Conservation (phyloP, 176 grass and related monocot species). For the Bonia amplexicaulis region DNA sequence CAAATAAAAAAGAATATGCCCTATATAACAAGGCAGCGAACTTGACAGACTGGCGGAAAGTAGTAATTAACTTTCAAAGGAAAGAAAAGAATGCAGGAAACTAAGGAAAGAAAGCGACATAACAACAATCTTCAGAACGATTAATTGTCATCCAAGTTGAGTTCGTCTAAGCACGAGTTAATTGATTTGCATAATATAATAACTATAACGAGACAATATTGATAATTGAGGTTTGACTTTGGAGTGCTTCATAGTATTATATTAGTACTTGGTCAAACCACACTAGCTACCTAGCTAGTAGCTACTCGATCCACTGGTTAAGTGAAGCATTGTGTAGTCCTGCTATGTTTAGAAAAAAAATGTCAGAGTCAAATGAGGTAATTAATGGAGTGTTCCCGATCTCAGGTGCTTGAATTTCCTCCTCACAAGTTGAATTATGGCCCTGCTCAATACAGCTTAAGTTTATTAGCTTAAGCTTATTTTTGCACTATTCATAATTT, state of each 20-base stretch:
- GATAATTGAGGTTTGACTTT: not conserved
- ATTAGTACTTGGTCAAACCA: not conserved
- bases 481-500: too few relatives aligned
- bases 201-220: not conserved
- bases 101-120: not conserved
- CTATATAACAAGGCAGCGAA: not conserved
- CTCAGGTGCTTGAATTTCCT: too few relatives aligned
- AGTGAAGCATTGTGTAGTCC: not conserved
- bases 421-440: too few relatives aligned
- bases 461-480: too few relatives aligned
- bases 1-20: not conserved
- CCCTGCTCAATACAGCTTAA: too few relatives aligned
- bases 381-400: too few relatives aligned
- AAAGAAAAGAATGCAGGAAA: not conserved
- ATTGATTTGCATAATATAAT: not conserved
- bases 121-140: not conserved
- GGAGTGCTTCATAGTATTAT: not conserved
- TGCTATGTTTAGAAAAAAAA: not conserved
- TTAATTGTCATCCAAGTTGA: not conserved
- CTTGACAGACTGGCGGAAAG: not conserved
- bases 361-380: too few relatives aligned
- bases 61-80: not conserved
- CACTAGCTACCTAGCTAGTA: not conserved
- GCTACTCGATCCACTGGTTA: not conserved
- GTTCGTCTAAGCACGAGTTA: not conserved